A percentile compares a stretch with the other conserved stretches of the same genome.
These are phyloP conservation scores for Acephala macrosclerotiorum DNA, from an alignment of 2,329 filamentous ascomycete species.

Conservation along the genomic window DNA sequence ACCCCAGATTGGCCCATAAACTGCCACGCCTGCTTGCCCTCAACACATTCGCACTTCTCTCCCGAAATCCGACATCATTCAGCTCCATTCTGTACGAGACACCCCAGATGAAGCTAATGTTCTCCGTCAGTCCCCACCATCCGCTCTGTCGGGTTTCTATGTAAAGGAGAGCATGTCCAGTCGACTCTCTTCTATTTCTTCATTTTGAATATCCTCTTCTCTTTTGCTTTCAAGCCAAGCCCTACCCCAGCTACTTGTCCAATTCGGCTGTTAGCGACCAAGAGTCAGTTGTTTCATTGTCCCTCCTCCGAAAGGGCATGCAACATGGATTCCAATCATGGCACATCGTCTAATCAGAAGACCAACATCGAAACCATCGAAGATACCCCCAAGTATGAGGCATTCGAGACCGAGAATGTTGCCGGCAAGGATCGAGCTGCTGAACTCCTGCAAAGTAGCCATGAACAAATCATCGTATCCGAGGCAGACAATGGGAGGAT, in stretches of 20 bases:
- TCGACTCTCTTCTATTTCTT: background rate
- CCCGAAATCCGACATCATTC: constrained; percentile 30
- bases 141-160: constrained; percentile 3
- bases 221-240: background rate
- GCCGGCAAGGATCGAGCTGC: constrained; percentile 32
- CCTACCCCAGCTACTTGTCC: background rate
- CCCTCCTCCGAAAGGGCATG: background rate
- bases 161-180: constrained; percentile 1
- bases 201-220: background rate
- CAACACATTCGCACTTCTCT: constrained; percentile 19
- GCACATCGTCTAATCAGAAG: constrained; percentile 17
- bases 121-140: constrained; percentile 12
- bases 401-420: background rate
- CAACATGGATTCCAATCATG: constrained; percentile 22
- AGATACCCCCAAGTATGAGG: constrained; percentile 19
- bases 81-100: constrained; percentile 21
- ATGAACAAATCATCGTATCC: constrained; percentile 28
- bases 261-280: background rate
- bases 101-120: constrained; percentile 23
- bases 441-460: constrained; percentile 28
- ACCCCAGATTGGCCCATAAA: background rate
- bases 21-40: background rate
- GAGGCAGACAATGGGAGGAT: constrained; percentile 35
- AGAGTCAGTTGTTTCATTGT: background rate
- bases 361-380: constrained; percentile 29